A percentile compares a stretch with the other conserved stretches of the same genome.
These are phyloP conservation scores for Serendipita sp. DNA, from an alignment of 768 basidiomycete genomes.

Conservation along the genomic window DNA sequence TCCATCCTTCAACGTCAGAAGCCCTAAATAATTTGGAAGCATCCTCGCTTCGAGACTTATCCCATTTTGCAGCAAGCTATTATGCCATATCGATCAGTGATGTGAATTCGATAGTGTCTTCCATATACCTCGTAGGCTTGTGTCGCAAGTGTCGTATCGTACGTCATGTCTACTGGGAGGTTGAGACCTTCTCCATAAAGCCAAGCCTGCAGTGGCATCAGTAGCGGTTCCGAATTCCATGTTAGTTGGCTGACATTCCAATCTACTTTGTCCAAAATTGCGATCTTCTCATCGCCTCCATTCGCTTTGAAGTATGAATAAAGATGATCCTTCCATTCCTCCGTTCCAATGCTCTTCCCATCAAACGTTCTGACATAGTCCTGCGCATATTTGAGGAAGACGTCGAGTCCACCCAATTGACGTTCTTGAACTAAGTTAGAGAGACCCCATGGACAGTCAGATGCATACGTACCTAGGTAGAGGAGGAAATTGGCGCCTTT, in stretches of 20 bases:
- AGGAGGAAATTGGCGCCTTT: conserved; percentile 84
- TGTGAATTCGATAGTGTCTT: not conserved
- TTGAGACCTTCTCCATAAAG: conserved; percentile 61
- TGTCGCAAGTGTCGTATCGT: conserved; percentile 55
- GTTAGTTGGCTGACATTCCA: conserved; percentile 46
- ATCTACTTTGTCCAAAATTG: conserved; percentile 50
- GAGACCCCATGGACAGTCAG: not conserved
- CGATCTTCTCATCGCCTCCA: conserved; percentile 44
- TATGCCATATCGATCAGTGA: not conserved
- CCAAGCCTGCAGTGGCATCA: conserved; percentile 41
- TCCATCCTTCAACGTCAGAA: conserved; percentile 46
- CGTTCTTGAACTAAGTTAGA: conserved; percentile 32
- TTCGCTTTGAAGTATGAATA: conserved; percentile 50
- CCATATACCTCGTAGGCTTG: conserved; percentile 34
- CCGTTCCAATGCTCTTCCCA: conserved; percentile 69
- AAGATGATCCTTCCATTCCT: conserved; percentile 70
- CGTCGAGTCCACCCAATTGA: conserved; percentile 64
- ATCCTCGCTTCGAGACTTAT: conserved; percentile 38
- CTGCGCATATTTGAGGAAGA: conserved; percentile 69
- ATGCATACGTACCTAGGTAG: conserved; percentile 43
- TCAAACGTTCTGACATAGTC: conserved; percentile 72
- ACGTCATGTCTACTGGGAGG: conserved; percentile 60
- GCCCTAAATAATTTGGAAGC: conserved; percentile 38
- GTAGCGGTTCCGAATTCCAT: not conserved
- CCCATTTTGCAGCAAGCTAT: conserved; percentile 58